A percentile compares a stretch with the other conserved stretches of the same genome.
Evolutionary conservation across 164 flowering plant species (phyloP).

Genomic region (Sedum album): DNA sequence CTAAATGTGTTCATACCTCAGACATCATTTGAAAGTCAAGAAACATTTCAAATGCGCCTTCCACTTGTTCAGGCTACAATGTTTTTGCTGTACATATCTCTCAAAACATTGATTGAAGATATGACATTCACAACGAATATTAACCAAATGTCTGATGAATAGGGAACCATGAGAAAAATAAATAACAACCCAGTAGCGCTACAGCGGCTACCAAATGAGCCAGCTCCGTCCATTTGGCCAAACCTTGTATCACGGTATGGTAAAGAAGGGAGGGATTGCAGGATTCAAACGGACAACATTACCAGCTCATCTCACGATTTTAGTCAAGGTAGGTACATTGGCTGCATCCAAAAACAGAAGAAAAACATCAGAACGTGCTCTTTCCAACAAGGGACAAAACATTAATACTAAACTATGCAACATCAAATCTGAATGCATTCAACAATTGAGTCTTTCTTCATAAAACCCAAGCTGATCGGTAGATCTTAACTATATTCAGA

Average conservation of each 20-base stretch:
- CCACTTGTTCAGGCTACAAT: not conserved
- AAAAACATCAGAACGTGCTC: not conserved
- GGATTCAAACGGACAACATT: not conserved
- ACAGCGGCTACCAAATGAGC: not conserved
- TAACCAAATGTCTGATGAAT: not conserved
- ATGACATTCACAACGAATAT: not conserved
- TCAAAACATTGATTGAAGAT: not conserved
- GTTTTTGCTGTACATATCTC: not conserved
- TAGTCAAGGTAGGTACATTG: not conserved
- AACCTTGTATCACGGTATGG: not conserved
- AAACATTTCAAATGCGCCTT: not conserved
- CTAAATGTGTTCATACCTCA: not conserved
- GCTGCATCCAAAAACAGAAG: not conserved
- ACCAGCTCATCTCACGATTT: not conserved
- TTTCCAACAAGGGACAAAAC: not conserved
- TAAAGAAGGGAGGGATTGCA: not conserved
- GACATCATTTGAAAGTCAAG: not conserved
- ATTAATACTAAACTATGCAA: not conserved
- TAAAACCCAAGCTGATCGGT: not conserved
- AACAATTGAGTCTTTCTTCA: not conserved
- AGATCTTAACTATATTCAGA: not conserved
- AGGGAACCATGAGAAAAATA: not conserved
- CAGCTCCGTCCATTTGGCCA: not conserved
- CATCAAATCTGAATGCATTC: not conserved
- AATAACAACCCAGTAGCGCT: not conserved